phyloP scores from a whole-genome alignment of 176 grass and related monocot species.

The Phoenix roebelenii region DNA sequence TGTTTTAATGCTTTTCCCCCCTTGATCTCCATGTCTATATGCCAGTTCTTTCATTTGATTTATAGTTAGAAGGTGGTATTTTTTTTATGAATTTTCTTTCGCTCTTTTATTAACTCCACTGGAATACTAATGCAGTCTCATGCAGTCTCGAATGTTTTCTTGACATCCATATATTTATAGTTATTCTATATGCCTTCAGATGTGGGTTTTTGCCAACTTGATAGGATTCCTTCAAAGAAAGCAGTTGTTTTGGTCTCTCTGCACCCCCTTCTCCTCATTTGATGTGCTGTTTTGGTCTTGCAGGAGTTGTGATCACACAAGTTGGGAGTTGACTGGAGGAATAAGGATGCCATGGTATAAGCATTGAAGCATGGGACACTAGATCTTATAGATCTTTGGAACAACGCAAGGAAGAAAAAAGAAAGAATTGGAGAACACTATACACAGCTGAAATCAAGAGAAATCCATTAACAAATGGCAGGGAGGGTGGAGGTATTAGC shows the following conservation, averaged over 20 bases:
- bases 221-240: constrained; percentile 24
- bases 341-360: constrained; percentile 28
- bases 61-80: not conserved
- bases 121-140: constrained; percentile 1
- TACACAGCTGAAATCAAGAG: not conserved
- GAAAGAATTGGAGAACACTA: too few relatives aligned
- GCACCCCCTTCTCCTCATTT: constrained; percentile 27
- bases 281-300: constrained; percentile 33
- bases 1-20: too few relatives aligned
- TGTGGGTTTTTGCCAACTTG: constrained; percentile 12
- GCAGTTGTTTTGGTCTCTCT: constrained; percentile 43
- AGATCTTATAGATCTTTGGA: constrained; percentile 33
- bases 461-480: constrained; percentile 25
- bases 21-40: too few relatives aligned
- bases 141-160: constrained; percentile 19
- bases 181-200: not conserved
- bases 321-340: constrained; percentile 32
- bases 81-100: constrained; percentile 2
- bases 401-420: not conserved
- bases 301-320: constrained; percentile 27
- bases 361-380: constrained; percentile 21
- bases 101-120: constrained; percentile 2
- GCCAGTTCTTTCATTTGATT: too few relatives aligned
- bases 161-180: constrained; percentile 8
- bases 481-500: constrained; percentile 1